phyloP scores from a whole-genome alignment of 768 basidiomycete genomes.

The Termitomyces sp. region DNA sequence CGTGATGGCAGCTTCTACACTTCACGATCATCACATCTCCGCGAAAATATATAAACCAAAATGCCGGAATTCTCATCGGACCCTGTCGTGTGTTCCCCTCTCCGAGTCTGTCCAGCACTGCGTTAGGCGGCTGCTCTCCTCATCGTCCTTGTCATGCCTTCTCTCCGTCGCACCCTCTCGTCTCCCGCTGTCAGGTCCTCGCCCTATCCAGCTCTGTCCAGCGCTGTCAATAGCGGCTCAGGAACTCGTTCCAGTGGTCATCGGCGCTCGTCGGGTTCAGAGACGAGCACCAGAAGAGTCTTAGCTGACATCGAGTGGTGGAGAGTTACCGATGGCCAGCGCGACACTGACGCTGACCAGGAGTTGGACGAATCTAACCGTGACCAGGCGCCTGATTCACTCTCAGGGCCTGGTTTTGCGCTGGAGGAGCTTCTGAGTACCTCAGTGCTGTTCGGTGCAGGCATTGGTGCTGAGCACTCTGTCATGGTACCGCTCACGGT shows the following conservation, averaged over 20 bases:
- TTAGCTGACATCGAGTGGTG: conserved; percentile 89
- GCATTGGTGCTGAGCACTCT: conserved; percentile 35
- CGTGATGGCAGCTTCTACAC: conserved; percentile 13
- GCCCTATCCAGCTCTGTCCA: conserved; percentile 54
- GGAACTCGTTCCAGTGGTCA: conserved; percentile 38
- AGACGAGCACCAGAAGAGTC: conserved; percentile 61
- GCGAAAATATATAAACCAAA: conserved; percentile 40
- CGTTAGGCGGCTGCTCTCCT: conserved; percentile 45
- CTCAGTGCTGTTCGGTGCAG: conserved; percentile 29
- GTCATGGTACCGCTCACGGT: conserved; percentile 27
- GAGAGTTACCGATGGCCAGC: conserved; percentile 73
- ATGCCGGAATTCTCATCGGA: conserved; percentile 27
- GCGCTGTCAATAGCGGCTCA: conserved; percentile 20
- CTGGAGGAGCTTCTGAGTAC: conserved; percentile 16
- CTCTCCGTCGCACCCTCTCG: conserved; percentile 75
- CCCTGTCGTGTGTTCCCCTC: conserved; percentile 28
- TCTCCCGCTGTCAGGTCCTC: conserved; percentile 65
- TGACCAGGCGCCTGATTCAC: conserved; percentile 29
- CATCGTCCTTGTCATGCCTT: conserved; percentile 47
- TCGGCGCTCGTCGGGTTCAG: conserved; percentile 68
- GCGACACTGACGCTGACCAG: conserved; percentile 39
- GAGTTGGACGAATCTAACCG: conserved; percentile 37
- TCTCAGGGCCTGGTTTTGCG: conserved; percentile 13
- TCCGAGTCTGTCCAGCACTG: conserved; percentile 33
- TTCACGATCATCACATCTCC: conserved; percentile 27